phyloP scores from a whole-genome alignment of 169 alveolate species.

The Plasmodium billcollinsi region DNA sequence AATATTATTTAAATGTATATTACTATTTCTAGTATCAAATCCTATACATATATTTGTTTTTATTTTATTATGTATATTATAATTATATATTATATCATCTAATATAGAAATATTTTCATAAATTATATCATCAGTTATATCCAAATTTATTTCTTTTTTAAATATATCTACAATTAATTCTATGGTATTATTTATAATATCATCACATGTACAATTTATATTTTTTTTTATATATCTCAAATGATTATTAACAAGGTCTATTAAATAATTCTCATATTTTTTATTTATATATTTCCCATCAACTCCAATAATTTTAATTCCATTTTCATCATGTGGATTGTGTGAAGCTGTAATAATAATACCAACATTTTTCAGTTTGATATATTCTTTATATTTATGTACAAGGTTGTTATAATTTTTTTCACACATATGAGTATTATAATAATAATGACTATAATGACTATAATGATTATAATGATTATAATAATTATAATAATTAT shows the following conservation, averaged over 20 bases:
- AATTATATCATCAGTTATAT: conserved; percentile 29
- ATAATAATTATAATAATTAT: too few relatives aligned
- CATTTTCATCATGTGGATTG: conserved; percentile 82
- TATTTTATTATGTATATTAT: conserved; percentile 23
- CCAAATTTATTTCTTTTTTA: conserved; percentile 25
- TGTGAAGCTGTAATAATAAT: conserved; percentile 84
- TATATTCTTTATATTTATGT: not conserved
- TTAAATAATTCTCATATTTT: conserved; percentile 79
- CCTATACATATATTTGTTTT: conserved; percentile 71
- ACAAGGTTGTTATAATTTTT: not conserved
- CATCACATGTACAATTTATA: conserved; percentile 25
- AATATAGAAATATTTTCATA: conserved; percentile 8
- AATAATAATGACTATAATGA: too few relatives aligned
- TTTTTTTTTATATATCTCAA: conserved; percentile 37
- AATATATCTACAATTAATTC: conserved; percentile 16
- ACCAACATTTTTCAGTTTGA: conserved; percentile 71
- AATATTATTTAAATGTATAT: conserved; percentile 24
- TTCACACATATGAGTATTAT: not conserved
- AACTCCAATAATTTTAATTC: conserved; percentile 80
- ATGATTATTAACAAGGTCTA: conserved; percentile 78
- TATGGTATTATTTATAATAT: conserved; percentile 48
- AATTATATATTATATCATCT: conserved; percentile 37
- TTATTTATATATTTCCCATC: conserved; percentile 78
- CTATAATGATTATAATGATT: too few relatives aligned
- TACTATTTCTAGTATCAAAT: conserved; percentile 65